Base-by-base conservation (phyloP, 164 flowering plant species). In the Tetrastigma voinierianum region DNA sequence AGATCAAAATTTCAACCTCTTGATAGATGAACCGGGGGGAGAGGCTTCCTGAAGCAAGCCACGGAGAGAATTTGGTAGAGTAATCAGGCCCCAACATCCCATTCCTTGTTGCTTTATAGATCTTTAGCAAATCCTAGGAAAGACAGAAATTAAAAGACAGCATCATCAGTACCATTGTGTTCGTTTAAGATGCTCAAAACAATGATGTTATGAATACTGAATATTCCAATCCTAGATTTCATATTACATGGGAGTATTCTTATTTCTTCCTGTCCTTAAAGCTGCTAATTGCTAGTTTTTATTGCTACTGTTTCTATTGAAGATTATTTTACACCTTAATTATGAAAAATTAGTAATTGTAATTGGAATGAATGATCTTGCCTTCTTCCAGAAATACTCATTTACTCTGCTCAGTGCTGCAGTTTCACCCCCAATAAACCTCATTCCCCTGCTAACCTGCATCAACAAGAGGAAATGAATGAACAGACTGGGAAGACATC, bases 331-430 rank as follows among this genome's bases (percentile, higher is more conserved):
- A 32, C 6, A 7, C 40, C 6, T 32, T 32, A 32, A 32, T 32
- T 49, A 57, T 47, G 53, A 23, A 45, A 10, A 61, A 54, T 40
- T 18, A 63, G 2, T 12, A 51, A 63, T 58, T 11, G 43, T 16
- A 45, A 46, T 19, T 16, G 12, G 17, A 56, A 12, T 21, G 54
- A 52, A 52, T 14, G 3, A 21, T 58, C 75, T 58, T 83, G 71
- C 98, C 91, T 91, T 91, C 67, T 85, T 87, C 98, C 96, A 94
- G 64, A 94, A 89, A 73, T 94, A 91, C 67, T 94, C 97, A 51
- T 79, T 48, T 16, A 94, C 86, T 77, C 97, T 83, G 68, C 88
- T 65, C 62, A 94, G 62, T 49, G 96, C 96, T 20, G 93, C 93
- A 77, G 74, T 87, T 85, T 94, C 98, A 67, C 98, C 98, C 0